Conservation (phyloP, 352 stramenopile genomes). For the Saprolegnia diclina region DNA sequence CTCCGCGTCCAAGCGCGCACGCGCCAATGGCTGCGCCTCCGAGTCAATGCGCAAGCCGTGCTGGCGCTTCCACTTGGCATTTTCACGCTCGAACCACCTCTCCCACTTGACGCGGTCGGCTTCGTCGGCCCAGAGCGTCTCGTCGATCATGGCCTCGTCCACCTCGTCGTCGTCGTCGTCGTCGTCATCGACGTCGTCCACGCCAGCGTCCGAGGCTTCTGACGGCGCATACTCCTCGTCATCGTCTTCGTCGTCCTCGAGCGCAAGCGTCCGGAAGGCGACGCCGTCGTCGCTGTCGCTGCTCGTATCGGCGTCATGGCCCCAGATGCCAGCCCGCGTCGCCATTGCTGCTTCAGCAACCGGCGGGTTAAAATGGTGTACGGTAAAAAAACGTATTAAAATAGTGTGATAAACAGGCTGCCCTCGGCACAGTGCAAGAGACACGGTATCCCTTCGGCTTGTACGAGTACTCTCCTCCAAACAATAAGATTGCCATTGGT, state of each 20-base stretch:
- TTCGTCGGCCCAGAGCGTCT: not conserved
- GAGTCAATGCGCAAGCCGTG: slow-evolving; percentile 25
- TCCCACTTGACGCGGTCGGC: slow-evolving; percentile 12
- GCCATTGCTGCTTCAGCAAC: too few species aligned
- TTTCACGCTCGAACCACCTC: slow-evolving; percentile 3
- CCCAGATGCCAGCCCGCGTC: not conserved
- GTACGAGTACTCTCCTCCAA: too few species aligned
- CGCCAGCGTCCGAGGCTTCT: not conserved
- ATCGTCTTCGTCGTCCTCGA: slow-evolving; percentile 10
- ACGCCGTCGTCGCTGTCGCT: not conserved
- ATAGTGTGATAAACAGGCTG: too few species aligned
- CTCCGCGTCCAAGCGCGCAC: not conserved
- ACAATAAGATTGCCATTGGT: too few species aligned
- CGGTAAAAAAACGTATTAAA: too few species aligned
- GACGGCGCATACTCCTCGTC: slow-evolving; percentile 12
- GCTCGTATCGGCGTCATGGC: not conserved
- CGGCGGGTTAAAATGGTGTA: too few species aligned
- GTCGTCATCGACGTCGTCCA: not conserved
- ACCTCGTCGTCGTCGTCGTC: slow-evolving; percentile 19
- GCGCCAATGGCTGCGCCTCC: slow-evolving; percentile 16
- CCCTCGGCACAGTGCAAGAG: not conserved
- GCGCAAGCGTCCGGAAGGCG: not conserved
- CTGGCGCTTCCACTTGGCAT: slow-evolving; percentile 16
- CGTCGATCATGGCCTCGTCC: not conserved
- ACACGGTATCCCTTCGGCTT: too few species aligned